Evolutionary conservation across 176 grass and related monocot species (phyloP).

Genomic region (Alopecurus myosuroides): DNA sequence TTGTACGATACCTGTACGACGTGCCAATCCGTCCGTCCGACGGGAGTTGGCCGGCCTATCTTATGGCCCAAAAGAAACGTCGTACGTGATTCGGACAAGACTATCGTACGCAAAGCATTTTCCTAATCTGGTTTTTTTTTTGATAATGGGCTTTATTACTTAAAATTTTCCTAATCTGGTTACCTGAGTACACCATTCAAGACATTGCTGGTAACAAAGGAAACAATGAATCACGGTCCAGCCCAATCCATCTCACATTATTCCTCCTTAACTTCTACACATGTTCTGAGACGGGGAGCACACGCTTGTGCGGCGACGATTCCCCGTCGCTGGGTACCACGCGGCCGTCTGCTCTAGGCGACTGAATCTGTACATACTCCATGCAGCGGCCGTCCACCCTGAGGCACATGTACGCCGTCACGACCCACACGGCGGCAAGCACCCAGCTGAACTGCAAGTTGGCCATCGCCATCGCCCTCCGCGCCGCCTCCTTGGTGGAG

Average conservation of each 20-base stretch:
- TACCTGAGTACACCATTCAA: too few relatives aligned
- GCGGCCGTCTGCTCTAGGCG: background rate
- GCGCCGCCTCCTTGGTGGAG: slow-evolving; percentile 43
- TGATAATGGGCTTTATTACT: too few relatives aligned
- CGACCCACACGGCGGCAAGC: slow-evolving; percentile 44
- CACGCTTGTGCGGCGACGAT: slow-evolving; percentile 35
- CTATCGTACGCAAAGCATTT: too few relatives aligned
- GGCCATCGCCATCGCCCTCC: slow-evolving; percentile 48
- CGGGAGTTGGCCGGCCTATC: too few relatives aligned
- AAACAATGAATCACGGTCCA: background rate
- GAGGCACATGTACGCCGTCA: slow-evolving; percentile 58
- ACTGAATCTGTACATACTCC: slow-evolving; percentile 55
- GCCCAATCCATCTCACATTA: background rate
- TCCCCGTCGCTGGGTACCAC: slow-evolving; percentile 10
- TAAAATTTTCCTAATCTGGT: too few relatives aligned
- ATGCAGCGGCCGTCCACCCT: slow-evolving; percentile 31
- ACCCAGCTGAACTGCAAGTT: slow-evolving; percentile 89
- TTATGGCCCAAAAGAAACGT: too few relatives aligned
- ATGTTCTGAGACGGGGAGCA: slow-evolving; percentile 7
- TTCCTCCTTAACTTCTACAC: background rate
- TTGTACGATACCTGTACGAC: too few relatives aligned
- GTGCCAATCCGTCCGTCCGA: too few relatives aligned
- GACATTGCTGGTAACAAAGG: too few relatives aligned
- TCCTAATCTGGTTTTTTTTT: too few relatives aligned
- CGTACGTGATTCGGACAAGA: too few relatives aligned